Evolutionary conservation across 345 rosid species (phyloP).

Genomic region (Euphorbia pulcherrima): DNA sequence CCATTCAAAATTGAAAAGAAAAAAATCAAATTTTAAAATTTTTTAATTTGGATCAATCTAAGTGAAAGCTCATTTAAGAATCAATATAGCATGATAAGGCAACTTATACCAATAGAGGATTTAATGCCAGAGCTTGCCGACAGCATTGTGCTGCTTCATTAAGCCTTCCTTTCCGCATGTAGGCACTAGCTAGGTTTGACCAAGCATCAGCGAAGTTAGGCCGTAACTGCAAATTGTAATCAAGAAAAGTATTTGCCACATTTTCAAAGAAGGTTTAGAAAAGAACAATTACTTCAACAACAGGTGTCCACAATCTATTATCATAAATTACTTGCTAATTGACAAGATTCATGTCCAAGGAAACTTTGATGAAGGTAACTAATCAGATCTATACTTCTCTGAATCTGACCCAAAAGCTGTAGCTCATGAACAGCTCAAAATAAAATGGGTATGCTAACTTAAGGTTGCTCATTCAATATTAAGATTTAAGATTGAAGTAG

Average conservation of each 20-base stretch:
- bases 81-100: background rate
- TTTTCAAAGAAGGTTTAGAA: background rate
- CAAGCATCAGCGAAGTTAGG: slow-evolving; percentile 98
- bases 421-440: background rate
- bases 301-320: too few species aligned
- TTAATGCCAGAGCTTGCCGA: slow-evolving; percentile 82
- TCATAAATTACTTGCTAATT: background rate
- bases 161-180: slow-evolving; percentile 92
- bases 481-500: background rate
- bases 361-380: background rate
- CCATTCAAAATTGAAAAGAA: background rate
- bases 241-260: background rate
- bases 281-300: background rate
- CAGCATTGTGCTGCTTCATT: slow-evolving; percentile 96
- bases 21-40: background rate
- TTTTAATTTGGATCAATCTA: background rate
- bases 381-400: background rate
- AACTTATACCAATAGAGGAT: slow-evolving; percentile 75
- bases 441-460: background rate
- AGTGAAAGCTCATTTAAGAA: background rate
- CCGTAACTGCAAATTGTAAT: slow-evolving; percentile 53
- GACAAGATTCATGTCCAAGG: background rate
- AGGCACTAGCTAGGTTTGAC: slow-evolving; percentile 97
- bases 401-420: background rate
- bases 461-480: background rate